Conservation (phyloP, 805 yeast species). For the Metschnikowia proteae region DNA sequence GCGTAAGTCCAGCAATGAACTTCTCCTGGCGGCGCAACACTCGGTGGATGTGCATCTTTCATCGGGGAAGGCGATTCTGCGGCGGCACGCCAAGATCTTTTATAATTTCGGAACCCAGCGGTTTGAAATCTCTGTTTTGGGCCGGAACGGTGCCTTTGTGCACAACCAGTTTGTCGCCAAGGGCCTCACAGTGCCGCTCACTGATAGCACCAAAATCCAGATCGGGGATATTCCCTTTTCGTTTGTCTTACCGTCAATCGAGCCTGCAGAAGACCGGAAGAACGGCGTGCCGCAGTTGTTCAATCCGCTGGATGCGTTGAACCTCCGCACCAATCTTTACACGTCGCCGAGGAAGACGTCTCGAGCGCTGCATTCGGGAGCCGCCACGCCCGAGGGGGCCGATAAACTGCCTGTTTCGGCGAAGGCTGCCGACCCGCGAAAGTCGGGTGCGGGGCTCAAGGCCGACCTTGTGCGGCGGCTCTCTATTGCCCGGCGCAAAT, state of each 20-base stretch:
- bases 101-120: constrained; percentile 95
- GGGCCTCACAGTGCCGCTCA: constrained; percentile 85
- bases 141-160: constrained; percentile 96
- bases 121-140: constrained; percentile 86
- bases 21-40: constrained; percentile 61
- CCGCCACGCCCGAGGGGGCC: neutral
- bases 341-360: constrained; percentile 18
- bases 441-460: constrained; percentile 5
- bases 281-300: constrained; percentile 33
- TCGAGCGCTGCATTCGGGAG: neutral
- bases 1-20: constrained; percentile 57
- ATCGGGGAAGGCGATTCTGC: constrained; percentile 84
- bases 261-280: constrained; percentile 32
- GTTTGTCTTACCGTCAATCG: constrained; percentile 77
- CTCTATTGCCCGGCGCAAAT: constrained; percentile 36
- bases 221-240: constrained; percentile 89
- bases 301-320: constrained; percentile 61
- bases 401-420: neutral
- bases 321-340: constrained; percentile 50
- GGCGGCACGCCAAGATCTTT: constrained; percentile 93
- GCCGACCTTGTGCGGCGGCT: constrained; percentile 24
- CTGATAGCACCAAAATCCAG: constrained; percentile 79
- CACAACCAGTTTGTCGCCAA: constrained; percentile 86
- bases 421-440: constrained; percentile 5
- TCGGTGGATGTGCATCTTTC: constrained; percentile 92